A percentile compares a stretch with the other conserved stretches of the same genome.
Evolutionary conservation across 108 stramenopile species (phyloP).

Genomic region (Skeletonema menzelii): DNA sequence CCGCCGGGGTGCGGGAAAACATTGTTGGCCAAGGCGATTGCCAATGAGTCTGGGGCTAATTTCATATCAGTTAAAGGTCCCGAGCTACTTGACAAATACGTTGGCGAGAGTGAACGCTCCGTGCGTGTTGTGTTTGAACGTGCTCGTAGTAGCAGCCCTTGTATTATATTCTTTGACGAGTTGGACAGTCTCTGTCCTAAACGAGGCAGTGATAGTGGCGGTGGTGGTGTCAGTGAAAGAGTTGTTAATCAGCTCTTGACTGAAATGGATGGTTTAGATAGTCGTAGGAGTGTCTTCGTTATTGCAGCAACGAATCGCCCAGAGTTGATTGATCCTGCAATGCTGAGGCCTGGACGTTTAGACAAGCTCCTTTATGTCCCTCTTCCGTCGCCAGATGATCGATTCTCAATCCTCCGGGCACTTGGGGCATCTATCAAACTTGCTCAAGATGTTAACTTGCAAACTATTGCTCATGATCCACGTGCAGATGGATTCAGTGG

Average conservation of each 20-base stretch:
- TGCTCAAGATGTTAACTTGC: constrained; percentile 67
- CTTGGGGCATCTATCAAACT: constrained; percentile 63
- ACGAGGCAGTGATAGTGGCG: constrained; percentile 88
- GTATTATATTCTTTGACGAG: constrained; percentile 99
- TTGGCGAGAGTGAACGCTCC: constrained; percentile 96
- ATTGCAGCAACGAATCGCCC: constrained; percentile 97
- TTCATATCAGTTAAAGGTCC: constrained; percentile 98
- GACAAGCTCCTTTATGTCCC: constrained; percentile 94
- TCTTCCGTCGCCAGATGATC: constrained; percentile 85
- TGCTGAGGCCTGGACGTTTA: constrained; percentile 94
- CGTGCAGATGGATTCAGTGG: constrained; percentile 88
- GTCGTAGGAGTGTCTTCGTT: constrained; percentile 90
- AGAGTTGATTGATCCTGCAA: constrained; percentile 94
- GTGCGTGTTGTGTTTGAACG: constrained; percentile 92
- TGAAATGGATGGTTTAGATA: constrained; percentile 98
- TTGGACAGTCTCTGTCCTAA: constrained; percentile 95
- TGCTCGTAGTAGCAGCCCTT: constrained; percentile 89
- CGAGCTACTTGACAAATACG: constrained; percentile 91
- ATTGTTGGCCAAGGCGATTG: constrained; percentile 97
- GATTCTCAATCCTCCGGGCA: constrained; percentile 83
- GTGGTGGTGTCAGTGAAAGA: constrained; percentile 93
- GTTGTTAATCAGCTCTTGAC: constrained; percentile 98
- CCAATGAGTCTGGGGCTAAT: constrained; percentile 97
- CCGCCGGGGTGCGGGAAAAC: constrained; percentile 99
- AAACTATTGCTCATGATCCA: constrained; percentile 61